Evolutionary conservation across 1,284 basidiomycete species (phyloP), one percentile per base, ranked within the genome.

Genomic region (Chalciporus sp.): DNA sequence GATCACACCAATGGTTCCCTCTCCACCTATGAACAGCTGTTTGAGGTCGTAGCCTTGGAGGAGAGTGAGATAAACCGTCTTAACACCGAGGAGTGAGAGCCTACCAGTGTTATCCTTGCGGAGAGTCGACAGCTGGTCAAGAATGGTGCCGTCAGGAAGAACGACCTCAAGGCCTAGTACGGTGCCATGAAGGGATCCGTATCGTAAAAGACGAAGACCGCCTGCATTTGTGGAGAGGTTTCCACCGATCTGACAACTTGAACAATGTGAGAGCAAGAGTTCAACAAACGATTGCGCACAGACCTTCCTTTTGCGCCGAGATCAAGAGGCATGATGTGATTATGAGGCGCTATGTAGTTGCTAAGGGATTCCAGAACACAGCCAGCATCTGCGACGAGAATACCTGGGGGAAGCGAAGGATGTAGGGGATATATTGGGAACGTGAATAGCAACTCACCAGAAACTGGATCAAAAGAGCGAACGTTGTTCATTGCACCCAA

Each of bases 151-250:
- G 66, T 99, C 93, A 1, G 97, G 92, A 28, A 99, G 79, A 7
- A 99, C 97, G 19, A 96, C 95, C 70, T 99, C 97, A 16, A 99
- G 79, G n/a, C 97, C 97, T 1, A 99, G 83, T 0, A 99, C 96
- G 12, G 88, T 90, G 19, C 96, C 97, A 68, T 98, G 97, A 7
- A 99, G 78, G 43, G 93, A 95, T 40, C 97, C 97, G 68, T 99
- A 99, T 29, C 97, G 85, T 44, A 99, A 76, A 43, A 99, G 81
- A 2, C 97, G 86, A 7, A 99, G 81, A 23, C 97, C 97, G 41
- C 97, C 97, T 29, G 97, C 97, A 69, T 99, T 99, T 11, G 97
- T 99, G 0, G 97, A 89, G 29, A 99, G 83, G 69, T 99, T 99
- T 35, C 97, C 97, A 51, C 97, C 97, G 61, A 99, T 97, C 66